These are phyloP conservation scores for Tricharina praecox DNA, from an alignment of 495 filamentous ascomycete genomes.

Conservation along the genomic window DNA sequence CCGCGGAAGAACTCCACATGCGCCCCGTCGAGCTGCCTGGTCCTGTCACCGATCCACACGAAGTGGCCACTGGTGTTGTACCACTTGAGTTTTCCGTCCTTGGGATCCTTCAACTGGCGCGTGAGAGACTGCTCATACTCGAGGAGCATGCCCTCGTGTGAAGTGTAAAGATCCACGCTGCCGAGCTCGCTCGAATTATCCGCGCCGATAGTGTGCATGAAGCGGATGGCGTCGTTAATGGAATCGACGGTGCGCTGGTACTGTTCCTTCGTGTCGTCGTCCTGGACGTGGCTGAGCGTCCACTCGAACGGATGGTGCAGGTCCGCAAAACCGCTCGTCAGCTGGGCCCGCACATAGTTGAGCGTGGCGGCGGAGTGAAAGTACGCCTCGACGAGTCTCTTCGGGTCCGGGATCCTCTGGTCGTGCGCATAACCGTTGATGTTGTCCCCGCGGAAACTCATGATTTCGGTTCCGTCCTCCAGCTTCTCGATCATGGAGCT, in stretches of 20 bases:
- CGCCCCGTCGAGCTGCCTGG: conserved; percentile 74
- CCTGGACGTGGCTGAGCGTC: conserved; percentile 82
- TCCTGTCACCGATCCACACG: conserved; percentile 95
- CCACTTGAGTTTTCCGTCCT: conserved; percentile 30
- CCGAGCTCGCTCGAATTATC: conserved; percentile 69
- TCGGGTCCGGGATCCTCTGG: conserved; percentile 62
- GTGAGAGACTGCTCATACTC: conserved; percentile 88
- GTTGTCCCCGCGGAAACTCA: conserved; percentile 86
- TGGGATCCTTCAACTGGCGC: conserved; percentile 51
- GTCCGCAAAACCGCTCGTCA: conserved; percentile 81
- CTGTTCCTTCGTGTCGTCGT: conserved; percentile 61
- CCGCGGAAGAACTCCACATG: conserved; percentile 97
- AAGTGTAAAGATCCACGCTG: conserved; percentile 90
- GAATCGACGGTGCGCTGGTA: conserved; percentile 69
- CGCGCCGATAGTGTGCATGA: conserved; percentile 90
- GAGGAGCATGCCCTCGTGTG: conserved; percentile 82
- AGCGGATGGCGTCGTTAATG: conserved; percentile 77
- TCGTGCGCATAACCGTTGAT: conserved; percentile 68
- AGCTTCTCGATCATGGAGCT: conserved; percentile 85
- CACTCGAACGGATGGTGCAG: conserved; percentile 87
- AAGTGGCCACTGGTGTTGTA: conserved; percentile 93
- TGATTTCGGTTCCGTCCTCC: conserved; percentile 46
- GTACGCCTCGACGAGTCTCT: conserved; percentile 74
- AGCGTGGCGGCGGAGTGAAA: conserved; percentile 86
- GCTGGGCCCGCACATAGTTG: conserved; percentile 72